Conservation (phyloP, 106 monocot genomes). For the Dioscorea dumetorum region DNA sequence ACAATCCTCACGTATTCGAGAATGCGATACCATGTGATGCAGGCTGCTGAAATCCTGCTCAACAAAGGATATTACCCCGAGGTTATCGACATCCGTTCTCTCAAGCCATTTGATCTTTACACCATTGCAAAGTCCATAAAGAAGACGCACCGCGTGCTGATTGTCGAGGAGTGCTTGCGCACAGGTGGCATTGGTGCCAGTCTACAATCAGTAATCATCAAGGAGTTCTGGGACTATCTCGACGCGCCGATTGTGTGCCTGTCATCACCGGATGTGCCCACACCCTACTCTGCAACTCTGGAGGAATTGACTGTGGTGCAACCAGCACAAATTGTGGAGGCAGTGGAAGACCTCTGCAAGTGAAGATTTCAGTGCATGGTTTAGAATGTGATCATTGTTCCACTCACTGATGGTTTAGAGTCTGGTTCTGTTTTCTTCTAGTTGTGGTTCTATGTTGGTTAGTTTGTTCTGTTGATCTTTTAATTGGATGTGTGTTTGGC, state of each 20-base stretch:
- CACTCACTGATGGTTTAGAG: too few relatives aligned
- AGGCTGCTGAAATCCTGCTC: constrained; percentile 56
- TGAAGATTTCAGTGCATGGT: too few relatives aligned
- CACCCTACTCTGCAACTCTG: constrained; percentile 79
- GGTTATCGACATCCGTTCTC: constrained; percentile 89
- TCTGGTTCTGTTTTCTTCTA: too few relatives aligned
- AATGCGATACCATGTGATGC: constrained; percentile 66
- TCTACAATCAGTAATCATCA: constrained; percentile 73
- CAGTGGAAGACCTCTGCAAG: too few relatives aligned
- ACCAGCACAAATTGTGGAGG: constrained; percentile 86
- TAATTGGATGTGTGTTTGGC: too few relatives aligned
- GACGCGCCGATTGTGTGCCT: constrained; percentile 80
- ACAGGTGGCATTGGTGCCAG: constrained; percentile 94
- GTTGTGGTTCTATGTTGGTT: too few relatives aligned
- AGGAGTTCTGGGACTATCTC: constrained; percentile 92
- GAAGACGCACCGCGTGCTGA: constrained; percentile 93
- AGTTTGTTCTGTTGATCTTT: too few relatives aligned
- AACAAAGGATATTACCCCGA: constrained; percentile 83
- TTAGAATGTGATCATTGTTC: too few relatives aligned
- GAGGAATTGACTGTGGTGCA: constrained; percentile 96
- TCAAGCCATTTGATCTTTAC: constrained; percentile 92
- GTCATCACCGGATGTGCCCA: constrained; percentile 93
- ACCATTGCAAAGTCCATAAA: constrained; percentile 85
- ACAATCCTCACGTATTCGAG: constrained; percentile 93
- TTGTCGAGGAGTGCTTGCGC: too few relatives aligned